Evolutionary conservation across 164 flowering plant species (phyloP).

Genomic region (Berberis thunbergii): DNA sequence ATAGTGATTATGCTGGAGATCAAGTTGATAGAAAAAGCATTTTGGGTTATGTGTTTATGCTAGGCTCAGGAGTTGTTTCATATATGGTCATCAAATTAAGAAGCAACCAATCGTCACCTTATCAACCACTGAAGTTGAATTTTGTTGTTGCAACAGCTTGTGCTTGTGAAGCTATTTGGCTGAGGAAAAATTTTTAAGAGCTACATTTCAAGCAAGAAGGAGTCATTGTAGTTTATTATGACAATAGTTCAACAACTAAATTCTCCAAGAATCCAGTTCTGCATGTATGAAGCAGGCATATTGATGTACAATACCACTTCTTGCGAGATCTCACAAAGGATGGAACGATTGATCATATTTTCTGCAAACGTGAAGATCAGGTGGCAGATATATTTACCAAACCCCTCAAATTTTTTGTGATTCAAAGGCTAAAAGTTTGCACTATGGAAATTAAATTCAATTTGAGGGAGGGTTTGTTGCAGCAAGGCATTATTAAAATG

Average conservation of each 20-base stretch:
- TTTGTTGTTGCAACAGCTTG: too few relatives aligned
- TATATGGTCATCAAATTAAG: too few relatives aligned
- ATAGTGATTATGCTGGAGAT: too few relatives aligned
- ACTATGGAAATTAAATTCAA: neutral
- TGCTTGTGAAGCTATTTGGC: neutral
- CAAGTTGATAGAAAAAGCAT: too few relatives aligned
- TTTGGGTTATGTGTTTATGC: too few relatives aligned
- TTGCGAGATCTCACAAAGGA: constrained; percentile 2
- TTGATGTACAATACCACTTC: constrained; percentile 4
- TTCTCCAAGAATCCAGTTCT: constrained; percentile 9
- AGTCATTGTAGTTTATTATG: neutral
- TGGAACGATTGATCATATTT: constrained; percentile 2
- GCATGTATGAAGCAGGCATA: constrained; percentile 8
- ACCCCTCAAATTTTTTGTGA: neutral
- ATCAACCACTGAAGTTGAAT: too few relatives aligned
- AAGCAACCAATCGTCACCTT: neutral
- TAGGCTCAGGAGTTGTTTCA: too few relatives aligned
- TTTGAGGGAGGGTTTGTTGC: neutral
- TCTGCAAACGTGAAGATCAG: constrained; percentile 4
- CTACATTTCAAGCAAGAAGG: neutral
- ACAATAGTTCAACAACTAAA: neutral
- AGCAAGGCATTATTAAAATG: too few relatives aligned
- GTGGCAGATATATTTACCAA: constrained; percentile 9
- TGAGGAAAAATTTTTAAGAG: neutral
- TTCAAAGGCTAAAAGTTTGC: neutral